These are phyloP conservation scores for Saccharomycodes ludwigii DNA, from an alignment of 805 yeast genomes.

Conservation along the genomic window DNA sequence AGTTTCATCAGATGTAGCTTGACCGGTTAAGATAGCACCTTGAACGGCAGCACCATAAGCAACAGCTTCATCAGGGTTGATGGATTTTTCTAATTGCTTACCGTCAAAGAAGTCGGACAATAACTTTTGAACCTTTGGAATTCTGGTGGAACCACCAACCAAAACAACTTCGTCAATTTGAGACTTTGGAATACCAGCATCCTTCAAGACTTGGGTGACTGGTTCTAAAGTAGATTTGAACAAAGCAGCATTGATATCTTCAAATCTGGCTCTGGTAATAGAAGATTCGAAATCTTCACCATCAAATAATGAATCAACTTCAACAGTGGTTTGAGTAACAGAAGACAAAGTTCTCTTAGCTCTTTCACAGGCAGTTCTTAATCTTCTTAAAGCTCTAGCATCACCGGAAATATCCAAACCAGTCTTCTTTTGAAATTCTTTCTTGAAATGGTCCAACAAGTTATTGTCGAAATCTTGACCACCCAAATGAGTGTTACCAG, in stretches of 20 bases:
- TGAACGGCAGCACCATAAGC: slow-evolving; percentile 99
- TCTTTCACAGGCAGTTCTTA: slow-evolving; percentile 98
- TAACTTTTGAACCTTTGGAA: slow-evolving; percentile 94
- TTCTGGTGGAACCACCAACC: slow-evolving; percentile 98
- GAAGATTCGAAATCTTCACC: slow-evolving; percentile 93
- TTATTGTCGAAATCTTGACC: slow-evolving; percentile 99
- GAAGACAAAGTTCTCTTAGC: slow-evolving; percentile 98
- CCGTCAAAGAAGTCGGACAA: slow-evolving; percentile 93
- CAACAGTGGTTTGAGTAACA: slow-evolving; percentile 90
- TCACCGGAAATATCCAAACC: slow-evolving; percentile 81
- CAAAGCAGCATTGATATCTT: slow-evolving; percentile 84
- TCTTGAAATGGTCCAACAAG: slow-evolving; percentile 84
- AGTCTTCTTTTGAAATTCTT: slow-evolving; percentile 92
- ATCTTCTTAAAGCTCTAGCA: slow-evolving; percentile 94
- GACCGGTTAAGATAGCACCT: slow-evolving; percentile 97
- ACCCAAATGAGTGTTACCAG: slow-evolving; percentile 99
- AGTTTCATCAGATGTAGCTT: slow-evolving; percentile 79
- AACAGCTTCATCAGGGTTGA: slow-evolving; percentile 99
- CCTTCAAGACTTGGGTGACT: slow-evolving; percentile 90
- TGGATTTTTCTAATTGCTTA: slow-evolving; percentile 90
- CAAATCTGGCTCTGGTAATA: slow-evolving; percentile 96
- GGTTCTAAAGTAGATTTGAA: slow-evolving; percentile 92
- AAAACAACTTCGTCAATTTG: slow-evolving; percentile 88
- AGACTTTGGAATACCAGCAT: slow-evolving; percentile 73
- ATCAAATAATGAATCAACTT: slow-evolving; percentile 87